A percentile compares a stretch with the other conserved stretches of the same genome.
phyloP scores from a whole-genome alignment of 805 yeast genomes.

The Sugiyamaella americana region DNA sequence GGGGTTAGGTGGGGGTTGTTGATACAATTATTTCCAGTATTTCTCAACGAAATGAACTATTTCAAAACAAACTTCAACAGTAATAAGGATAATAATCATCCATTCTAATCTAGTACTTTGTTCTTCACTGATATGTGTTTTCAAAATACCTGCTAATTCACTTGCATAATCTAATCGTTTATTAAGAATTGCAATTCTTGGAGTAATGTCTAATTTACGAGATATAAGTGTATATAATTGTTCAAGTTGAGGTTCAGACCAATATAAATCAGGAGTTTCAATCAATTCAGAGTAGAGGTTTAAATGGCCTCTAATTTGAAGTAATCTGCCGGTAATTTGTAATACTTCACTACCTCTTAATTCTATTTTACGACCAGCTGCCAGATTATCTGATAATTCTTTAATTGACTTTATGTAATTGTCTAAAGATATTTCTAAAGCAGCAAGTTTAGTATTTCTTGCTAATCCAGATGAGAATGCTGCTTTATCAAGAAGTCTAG shows the following conservation, averaged over 20 bases:
- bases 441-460: constrained; percentile 77
- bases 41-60: constrained; percentile 65
- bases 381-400: constrained; percentile 56
- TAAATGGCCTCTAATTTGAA: constrained; percentile 72
- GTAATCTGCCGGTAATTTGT: constrained; percentile 63
- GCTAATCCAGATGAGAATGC: constrained; percentile 88
- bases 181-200: constrained; percentile 73
- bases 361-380: constrained; percentile 50
- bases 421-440: constrained; percentile 69
- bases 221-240: constrained; percentile 67
- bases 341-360: constrained; percentile 50
- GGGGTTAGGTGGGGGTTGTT: too few species aligned
- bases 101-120: constrained; percentile 75
- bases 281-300: constrained; percentile 82
- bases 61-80: constrained; percentile 83
- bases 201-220: constrained; percentile 63
- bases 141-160: constrained; percentile 75
- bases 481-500: constrained; percentile 63
- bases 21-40: too few species aligned
- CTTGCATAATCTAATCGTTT: constrained; percentile 85
- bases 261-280: constrained; percentile 88
- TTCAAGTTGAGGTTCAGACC: constrained; percentile 87
- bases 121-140: constrained; percentile 68
- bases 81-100: constrained; percentile 77
- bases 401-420: constrained; percentile 58